Base-by-base conservation (phyloP, 2,329 filamentous ascomycete genomes). In the Leptosphaerulina australis region DNA sequence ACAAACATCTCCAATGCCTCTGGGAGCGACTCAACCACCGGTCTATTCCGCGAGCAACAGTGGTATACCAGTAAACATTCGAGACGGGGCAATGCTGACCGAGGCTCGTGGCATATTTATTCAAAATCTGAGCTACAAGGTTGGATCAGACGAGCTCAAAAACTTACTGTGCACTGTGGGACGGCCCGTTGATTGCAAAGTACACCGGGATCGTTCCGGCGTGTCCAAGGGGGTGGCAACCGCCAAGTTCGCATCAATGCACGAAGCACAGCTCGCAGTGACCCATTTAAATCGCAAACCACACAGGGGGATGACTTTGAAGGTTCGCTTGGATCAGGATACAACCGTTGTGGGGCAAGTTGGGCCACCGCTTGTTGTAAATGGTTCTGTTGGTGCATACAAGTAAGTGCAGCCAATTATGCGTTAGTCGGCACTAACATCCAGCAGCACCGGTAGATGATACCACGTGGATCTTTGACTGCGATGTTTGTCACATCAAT, bases 41-140 rank as follows among this genome's bases (percentile, higher is more conserved):
- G 54, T 64, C 2, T 73, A 72, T 52, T 67, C 64, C 21, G 56
- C 63, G 20, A 72, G 56, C 48, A 58, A 60, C 12, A 63, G 55
- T 21, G 70, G 71, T 2, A 62, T 74, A 34, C 67, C 69, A 9
- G 69, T 74, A 21, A 74, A 74, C 35, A 52, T 71, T n/a, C 58
- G 56, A n/a, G 55, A 63, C n/a, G 70, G 71, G 7, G 68, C 65
- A 12, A 57, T 71, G 15, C 52, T 69, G 21, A 74, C 71, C 6
- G 71, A 74, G 50, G 61, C 67, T 18, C 69, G 71, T 6, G 71
- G 70, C 6, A 67, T 74, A 22, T 72, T 72, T 54, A 67, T 74
- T 25, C 61, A 60, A 17, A 64, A 66, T 14, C 50, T 74, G 12
- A 67, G 53, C 36, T 71, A 66, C 47, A 62, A 59, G 7, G 60